phyloP scores from a whole-genome alignment of 805 yeast genomes.

The Wickerhamiella azymoides region DNA sequence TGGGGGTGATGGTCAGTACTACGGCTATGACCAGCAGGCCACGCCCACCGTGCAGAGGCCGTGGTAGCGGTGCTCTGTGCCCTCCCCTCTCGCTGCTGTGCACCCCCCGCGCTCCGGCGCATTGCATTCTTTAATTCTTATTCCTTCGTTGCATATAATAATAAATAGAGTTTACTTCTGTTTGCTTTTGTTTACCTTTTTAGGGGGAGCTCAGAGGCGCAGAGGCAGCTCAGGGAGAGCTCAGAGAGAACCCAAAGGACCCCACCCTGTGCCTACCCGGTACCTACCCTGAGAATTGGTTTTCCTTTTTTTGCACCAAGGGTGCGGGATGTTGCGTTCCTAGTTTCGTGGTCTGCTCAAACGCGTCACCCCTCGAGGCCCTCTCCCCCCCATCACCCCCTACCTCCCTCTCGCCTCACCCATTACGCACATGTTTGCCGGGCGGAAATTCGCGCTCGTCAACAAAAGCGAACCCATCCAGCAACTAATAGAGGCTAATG shows the following conservation, averaged over 20 bases:
- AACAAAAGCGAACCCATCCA: constrained; percentile 6
- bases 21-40: constrained; percentile 3
- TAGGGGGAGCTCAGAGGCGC: too few species aligned
- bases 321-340: too few species aligned
- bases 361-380: too few species aligned
- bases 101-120: background rate
- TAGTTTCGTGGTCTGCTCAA: too few species aligned
- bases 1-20: background rate
- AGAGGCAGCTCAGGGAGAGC: too few species aligned
- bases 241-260: too few species aligned
- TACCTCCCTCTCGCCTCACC: background rate
- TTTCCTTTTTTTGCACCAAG: too few species aligned
- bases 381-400: background rate
- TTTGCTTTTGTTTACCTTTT: too few species aligned
- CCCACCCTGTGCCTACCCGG: background rate
- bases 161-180: too few species aligned
- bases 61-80: constrained; percentile 1
- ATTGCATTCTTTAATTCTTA: background rate
- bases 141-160: background rate
- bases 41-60: constrained; percentile 7
- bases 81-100: background rate
- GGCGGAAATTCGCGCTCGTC: constrained; percentile 3
- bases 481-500: constrained; percentile 12
- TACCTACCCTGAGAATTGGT: too few species aligned
- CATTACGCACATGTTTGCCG: constrained; percentile 1